A percentile compares a stretch with the other conserved stretches of the same genome.
These are phyloP conservation scores for Talaromyces sp. DNA, from an alignment of 2,329 filamentous ascomycete species.

Conservation along the genomic window DNA sequence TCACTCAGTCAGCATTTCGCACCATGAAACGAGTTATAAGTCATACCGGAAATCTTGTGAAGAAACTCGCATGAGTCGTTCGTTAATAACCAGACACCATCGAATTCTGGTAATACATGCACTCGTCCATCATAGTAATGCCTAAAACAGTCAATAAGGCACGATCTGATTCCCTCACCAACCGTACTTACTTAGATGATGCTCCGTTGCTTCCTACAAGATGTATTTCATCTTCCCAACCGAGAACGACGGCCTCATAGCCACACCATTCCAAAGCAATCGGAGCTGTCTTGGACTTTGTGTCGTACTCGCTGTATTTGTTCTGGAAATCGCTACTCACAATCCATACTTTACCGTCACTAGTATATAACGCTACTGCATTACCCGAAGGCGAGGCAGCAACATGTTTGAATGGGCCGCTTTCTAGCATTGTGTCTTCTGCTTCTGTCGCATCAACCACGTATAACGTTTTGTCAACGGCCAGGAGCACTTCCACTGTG, in stretches of 20 bases:
- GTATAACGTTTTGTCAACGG: conserved; percentile 78
- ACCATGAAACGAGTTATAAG: neutral
- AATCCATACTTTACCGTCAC: conserved; percentile 81
- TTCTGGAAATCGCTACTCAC: conserved; percentile 95
- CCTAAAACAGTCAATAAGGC: conserved; percentile 36
- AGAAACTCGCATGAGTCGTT: conserved; percentile 96
- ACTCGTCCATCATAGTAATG: conserved; percentile 91
- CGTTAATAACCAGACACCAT: conserved; percentile 85
- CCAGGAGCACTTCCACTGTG: conserved; percentile 87
- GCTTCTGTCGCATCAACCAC: conserved; percentile 84
- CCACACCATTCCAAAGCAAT: conserved; percentile 95
- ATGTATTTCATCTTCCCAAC: conserved; percentile 97
- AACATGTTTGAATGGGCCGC: conserved; percentile 88
- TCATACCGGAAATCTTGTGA: conserved; percentile 74
- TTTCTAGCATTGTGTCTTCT: conserved; percentile 85
- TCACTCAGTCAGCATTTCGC: conserved; percentile 1
- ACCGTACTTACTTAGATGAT: conserved; percentile 53
- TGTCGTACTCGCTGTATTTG: conserved; percentile 86
- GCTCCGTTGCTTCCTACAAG: conserved; percentile 81
- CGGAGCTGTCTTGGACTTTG: conserved; percentile 77
- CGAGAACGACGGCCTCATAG: conserved; percentile 85
- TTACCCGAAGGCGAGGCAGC: conserved; percentile 87
- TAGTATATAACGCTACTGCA: conserved; percentile 82
- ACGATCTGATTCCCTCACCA: neutral
- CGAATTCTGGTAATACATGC: conserved; percentile 80